phyloP scores from a whole-genome alignment of 768 basidiomycete genomes.

The Chalciporus pseudorubinellus region DNA sequence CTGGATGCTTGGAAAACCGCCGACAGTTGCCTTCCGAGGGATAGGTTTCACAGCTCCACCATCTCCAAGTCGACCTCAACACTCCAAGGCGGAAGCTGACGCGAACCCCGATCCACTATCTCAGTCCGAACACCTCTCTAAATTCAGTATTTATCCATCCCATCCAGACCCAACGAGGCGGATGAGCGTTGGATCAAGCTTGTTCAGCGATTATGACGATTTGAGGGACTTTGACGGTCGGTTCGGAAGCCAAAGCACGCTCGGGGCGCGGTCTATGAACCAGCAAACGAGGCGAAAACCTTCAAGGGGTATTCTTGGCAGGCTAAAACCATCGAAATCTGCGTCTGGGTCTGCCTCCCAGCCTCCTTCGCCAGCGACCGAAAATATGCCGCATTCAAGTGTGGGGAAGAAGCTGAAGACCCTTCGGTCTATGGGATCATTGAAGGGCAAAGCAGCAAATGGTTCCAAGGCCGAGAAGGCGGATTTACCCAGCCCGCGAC shows the following conservation, averaged over 20 bases:
- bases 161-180: slow-evolving; percentile 46
- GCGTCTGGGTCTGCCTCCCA: slow-evolving; percentile 42
- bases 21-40: slow-evolving; percentile 77
- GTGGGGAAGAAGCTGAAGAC: slow-evolving; percentile 62
- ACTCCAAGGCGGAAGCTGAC: slow-evolving; percentile 17
- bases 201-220: slow-evolving; percentile 87
- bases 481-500: slow-evolving; percentile 46
- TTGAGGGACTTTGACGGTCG: slow-evolving; percentile 82
- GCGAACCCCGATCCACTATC: slow-evolving; percentile 17
- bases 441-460: slow-evolving; percentile 50
- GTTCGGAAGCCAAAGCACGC: slow-evolving; percentile 77
- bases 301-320: slow-evolving; percentile 65
- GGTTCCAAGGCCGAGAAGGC: slow-evolving; percentile 34
- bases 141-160: slow-evolving; percentile 27
- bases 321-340: slow-evolving; percentile 49
- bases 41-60: slow-evolving; percentile 71
- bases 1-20: slow-evolving; percentile 97
- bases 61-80: slow-evolving; percentile 32
- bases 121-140: slow-evolving; percentile 21
- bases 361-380: slow-evolving; percentile 43
- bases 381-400: slow-evolving; percentile 32
- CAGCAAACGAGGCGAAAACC: slow-evolving; percentile 52
- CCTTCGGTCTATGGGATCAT: slow-evolving; percentile 77
- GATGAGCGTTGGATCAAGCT: slow-evolving; percentile 69
- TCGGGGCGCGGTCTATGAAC: slow-evolving; percentile 45